Base-by-base conservation (phyloP, 768 basidiomycete species). In the Pluteus cervinus region DNA sequence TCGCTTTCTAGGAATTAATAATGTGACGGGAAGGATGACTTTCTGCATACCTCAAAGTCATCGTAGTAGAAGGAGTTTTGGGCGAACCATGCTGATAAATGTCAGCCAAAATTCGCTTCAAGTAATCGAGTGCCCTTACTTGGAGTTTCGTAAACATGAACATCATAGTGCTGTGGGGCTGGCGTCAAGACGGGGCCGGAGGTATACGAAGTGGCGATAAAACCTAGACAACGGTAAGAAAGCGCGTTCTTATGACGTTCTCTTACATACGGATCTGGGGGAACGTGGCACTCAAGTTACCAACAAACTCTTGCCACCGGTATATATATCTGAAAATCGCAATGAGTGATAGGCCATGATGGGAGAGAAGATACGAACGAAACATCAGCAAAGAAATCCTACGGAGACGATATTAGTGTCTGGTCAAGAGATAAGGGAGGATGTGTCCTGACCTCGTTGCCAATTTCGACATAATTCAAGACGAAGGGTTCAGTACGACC, bases 111-210 rank as follows among this genome's bases (percentile, higher is more conserved):
- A n/a, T 12, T 15, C 7, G 18, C 15, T 7, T 11, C 9, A 22
- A 44, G 23, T n/a, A 22, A n/a, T n/a, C n/a, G n/a, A n/a, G n/a
- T 14, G n/a, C 33, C 21, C 62, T 36, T 38, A 73, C 74, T 60
- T 11, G 76, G 75, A 0, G 72, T 76, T 43, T 73, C 65, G 44
- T 79, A 79, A 14, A 76, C 66, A 40, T 81, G 78, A 2, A 72
- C 61, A 39, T 81, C 78, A 36, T 74, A 81, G 29, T 71, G 60
- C 16, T 50, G 60, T 1, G 77, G 76, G 24, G 58, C 63, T 2
- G 76, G 75, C 1, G 61, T 54, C 25, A 79, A 53, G 10, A 64
- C 49, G 3, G 76, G 76, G 39, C 61, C 49, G 43, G 58, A 68
- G 0, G 64, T 58, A 34, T 60, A 44, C 0, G 69, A 57, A 0